Evolutionary conservation across 306 rosid species (phyloP).

Genomic region (Begonia loranthoides): DNA sequence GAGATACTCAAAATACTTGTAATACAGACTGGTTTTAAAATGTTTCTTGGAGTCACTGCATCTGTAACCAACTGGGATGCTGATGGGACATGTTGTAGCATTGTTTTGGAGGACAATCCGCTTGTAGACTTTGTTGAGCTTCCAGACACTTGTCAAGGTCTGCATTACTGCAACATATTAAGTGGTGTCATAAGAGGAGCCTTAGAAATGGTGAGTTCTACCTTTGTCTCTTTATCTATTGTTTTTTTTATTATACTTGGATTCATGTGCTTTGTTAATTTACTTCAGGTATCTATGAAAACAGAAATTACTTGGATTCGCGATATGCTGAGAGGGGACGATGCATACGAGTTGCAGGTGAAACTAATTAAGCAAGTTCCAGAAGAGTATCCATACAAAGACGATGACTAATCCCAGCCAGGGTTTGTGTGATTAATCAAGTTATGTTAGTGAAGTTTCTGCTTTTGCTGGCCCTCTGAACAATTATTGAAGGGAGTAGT

Average conservation of each 20-base stretch:
- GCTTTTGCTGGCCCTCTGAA: no score
- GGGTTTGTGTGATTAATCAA: no score
- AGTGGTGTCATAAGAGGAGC: conserved; percentile 97
- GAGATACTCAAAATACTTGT: conserved; percentile 4
- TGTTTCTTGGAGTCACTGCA: conserved; percentile 93
- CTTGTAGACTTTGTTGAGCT: conserved; percentile 96
- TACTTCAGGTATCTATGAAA: conserved; percentile 23
- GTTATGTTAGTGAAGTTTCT: no score
- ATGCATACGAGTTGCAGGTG: conserved; percentile 66
- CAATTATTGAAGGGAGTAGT: no score
- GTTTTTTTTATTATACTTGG: no score
- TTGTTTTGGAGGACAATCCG: conserved; percentile 93
- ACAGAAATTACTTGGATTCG: conserved; percentile 68
- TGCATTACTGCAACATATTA: conserved; percentile 82
- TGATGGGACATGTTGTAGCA: conserved; percentile 87
- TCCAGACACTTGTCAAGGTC: conserved; percentile 91
- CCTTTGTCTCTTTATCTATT: no score
- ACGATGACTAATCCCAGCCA: conserved; percentile 76
- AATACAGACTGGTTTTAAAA: conserved; percentile 78
- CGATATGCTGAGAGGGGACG: conserved; percentile 77
- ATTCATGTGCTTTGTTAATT: no score
- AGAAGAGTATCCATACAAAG: conserved; percentile 92
- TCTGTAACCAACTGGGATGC: conserved; percentile 91
- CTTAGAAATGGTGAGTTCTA: conserved; percentile 90
- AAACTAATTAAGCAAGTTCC: conserved; percentile 82